Conservation (phyloP, 345 rosid species). For the Firmiana major region DNA sequence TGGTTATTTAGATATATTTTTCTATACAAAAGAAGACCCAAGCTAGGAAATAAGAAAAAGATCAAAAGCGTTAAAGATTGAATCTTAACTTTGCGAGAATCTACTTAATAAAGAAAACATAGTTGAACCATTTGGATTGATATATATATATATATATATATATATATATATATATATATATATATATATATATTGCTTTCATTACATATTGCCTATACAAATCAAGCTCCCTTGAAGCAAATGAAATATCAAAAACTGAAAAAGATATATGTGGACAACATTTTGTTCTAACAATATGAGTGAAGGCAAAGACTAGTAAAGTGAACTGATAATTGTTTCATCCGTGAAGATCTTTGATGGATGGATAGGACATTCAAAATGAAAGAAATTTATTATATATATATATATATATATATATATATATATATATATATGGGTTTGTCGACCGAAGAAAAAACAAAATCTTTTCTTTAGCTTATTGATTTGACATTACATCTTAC, state of each 20-base stretch:
- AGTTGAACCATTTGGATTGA: too few species aligned
- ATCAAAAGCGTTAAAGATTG: too few species aligned
- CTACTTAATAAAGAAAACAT: too few species aligned
- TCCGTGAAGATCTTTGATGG: slow-evolving; percentile 3
- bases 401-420: background rate
- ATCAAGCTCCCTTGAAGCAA: background rate
- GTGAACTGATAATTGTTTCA: background rate
- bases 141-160: too few species aligned
- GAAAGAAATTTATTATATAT: background rate
- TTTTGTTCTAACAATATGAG: background rate
- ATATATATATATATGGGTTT: background rate
- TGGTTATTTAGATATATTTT: background rate
- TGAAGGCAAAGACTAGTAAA: background rate
- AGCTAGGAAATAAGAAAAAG: too few species aligned
- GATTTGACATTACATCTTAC: background rate
- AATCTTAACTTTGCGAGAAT: too few species aligned
- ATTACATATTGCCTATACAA: background rate
- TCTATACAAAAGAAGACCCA: too few species aligned
- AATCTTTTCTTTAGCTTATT: background rate
- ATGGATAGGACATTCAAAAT: background rate
- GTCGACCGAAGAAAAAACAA: background rate
- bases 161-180: too few species aligned
- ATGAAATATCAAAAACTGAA: background rate
- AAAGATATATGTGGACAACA: background rate
- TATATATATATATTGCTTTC: background rate